A percentile compares a stretch with the other conserved stretches of the same genome.
phyloP scores from a whole-genome alignment of 2,329 filamentous ascomycete species.

The Chaetomium globosum region DNA sequence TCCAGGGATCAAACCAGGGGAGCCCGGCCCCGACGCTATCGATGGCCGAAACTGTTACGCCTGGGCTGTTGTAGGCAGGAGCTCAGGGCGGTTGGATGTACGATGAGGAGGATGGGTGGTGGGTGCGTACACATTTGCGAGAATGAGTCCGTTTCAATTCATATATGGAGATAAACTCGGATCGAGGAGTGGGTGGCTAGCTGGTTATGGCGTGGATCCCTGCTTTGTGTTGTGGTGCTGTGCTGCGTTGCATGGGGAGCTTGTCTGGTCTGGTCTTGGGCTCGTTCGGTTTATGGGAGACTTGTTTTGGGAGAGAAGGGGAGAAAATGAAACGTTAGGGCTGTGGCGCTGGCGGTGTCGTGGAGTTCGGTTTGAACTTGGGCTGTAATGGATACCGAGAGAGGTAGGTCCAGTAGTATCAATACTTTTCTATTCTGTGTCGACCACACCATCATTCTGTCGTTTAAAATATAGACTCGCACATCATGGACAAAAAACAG shows the following conservation, averaged over 20 bases:
- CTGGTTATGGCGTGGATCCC: not conserved
- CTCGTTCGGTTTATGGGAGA: not conserved
- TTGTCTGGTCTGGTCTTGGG: not conserved
- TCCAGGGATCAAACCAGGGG: constrained; percentile 32
- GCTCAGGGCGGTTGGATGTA: not conserved
- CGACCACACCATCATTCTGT: no score
- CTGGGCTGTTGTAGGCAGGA: constrained; percentile 26
- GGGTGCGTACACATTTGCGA: not conserved
- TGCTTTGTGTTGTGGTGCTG: not conserved
- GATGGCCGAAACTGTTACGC: constrained; percentile 38
- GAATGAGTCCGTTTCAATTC: not conserved
- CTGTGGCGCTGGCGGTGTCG: constrained; percentile 5
- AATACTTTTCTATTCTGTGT: not conserved
- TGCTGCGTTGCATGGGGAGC: constrained; percentile 2
- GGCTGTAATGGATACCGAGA: not conserved
- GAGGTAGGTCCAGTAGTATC: not conserved
- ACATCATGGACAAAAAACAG: no score
- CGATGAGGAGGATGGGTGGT: not conserved
- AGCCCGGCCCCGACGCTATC: constrained; percentile 39
- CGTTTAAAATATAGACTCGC: no score
- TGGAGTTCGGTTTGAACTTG: not conserved
- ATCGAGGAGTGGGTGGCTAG: not conserved
- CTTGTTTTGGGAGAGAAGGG: not conserved
- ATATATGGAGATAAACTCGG: not conserved
- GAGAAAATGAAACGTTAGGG: not conserved